Conservation (phyloP, 768 basidiomycete species). For the Nidula microcarpa region DNA sequence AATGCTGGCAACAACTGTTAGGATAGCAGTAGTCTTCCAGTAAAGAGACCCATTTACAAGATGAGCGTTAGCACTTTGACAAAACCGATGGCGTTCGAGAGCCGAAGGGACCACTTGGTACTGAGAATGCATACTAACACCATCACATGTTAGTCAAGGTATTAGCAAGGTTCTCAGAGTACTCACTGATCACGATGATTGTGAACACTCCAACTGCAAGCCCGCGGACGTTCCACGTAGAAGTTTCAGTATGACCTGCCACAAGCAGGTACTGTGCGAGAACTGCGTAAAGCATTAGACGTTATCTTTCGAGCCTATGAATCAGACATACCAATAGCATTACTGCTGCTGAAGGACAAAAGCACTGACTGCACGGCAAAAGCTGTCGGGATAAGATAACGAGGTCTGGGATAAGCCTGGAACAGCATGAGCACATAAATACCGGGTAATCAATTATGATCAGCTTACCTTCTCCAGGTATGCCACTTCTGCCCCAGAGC, state of each 20-base stretch:
- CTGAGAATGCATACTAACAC: slow-evolving; percentile 23
- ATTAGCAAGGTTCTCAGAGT: background rate
- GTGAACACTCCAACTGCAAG: slow-evolving; percentile 30
- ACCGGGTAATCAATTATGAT: background rate
- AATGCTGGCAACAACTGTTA: slow-evolving; percentile 21
- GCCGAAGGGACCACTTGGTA: slow-evolving; percentile 34
- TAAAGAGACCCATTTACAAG: slow-evolving; percentile 14
- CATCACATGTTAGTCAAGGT: background rate
- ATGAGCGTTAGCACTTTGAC: slow-evolving; percentile 27
- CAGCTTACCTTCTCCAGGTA: slow-evolving; percentile 37
- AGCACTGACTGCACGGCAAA: slow-evolving; percentile 39
- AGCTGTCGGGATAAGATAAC: slow-evolving; percentile 35
- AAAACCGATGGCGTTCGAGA: slow-evolving; percentile 28
- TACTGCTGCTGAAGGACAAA: slow-evolving; percentile 32
- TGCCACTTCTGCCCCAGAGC: slow-evolving; percentile 47
- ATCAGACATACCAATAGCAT: slow-evolving; percentile 26
- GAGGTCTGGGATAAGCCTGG: slow-evolving; percentile 38
- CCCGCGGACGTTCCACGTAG: slow-evolving; percentile 30
- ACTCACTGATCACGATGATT: slow-evolving; percentile 23
- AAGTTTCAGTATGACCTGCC: slow-evolving; percentile 20
- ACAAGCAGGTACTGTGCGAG: slow-evolving; percentile 32
- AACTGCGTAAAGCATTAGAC: slow-evolving; percentile 13
- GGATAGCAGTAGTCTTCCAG: background rate
- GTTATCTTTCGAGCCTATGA: background rate
- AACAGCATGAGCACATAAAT: slow-evolving; percentile 1